Evolutionary conservation across 2,329 filamentous ascomycete genomes (phyloP).

Genomic region (Aschersonia sp.): DNA sequence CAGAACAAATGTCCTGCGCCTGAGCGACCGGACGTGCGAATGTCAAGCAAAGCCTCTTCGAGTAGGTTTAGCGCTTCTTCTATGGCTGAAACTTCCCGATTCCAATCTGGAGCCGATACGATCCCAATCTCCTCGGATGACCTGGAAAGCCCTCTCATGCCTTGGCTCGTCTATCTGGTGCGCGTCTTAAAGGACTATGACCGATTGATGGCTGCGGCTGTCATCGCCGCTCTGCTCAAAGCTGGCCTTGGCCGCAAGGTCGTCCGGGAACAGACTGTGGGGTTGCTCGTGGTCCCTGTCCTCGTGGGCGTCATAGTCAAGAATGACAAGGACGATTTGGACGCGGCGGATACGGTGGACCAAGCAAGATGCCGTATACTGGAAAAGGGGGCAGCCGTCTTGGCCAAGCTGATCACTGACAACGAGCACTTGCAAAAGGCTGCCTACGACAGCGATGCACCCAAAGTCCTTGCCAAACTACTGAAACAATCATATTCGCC

Average conservation of each 20-base stretch:
- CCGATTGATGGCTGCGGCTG: slow-evolving; percentile 52
- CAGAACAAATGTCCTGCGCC: slow-evolving; percentile 7
- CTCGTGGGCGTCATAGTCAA: slow-evolving; percentile 46
- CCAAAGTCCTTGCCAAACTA: slow-evolving; percentile 30
- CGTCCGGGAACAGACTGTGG: slow-evolving; percentile 45
- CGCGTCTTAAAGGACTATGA: slow-evolving; percentile 42
- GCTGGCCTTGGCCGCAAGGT: slow-evolving; percentile 49
- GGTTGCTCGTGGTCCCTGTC: slow-evolving; percentile 54
- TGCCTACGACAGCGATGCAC: slow-evolving; percentile 50
- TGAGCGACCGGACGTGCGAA: slow-evolving; percentile 5
- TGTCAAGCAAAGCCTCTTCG: slow-evolving; percentile 12
- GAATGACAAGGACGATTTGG: slow-evolving; percentile 29
- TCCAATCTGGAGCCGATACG: slow-evolving; percentile 11
- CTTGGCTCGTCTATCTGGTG: slow-evolving; percentile 56
- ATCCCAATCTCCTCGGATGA: slow-evolving; percentile 34
- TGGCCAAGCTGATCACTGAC: slow-evolving; percentile 67
- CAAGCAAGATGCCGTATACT: slow-evolving; percentile 28
- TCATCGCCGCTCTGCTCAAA: slow-evolving; percentile 56
- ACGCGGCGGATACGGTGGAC: slow-evolving; percentile 21
- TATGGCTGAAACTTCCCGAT: slow-evolving; percentile 17
- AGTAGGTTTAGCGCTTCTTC: slow-evolving; percentile 14
- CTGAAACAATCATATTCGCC: slow-evolving; percentile 37
- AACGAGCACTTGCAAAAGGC: slow-evolving; percentile 68
- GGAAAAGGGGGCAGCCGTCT: slow-evolving; percentile 58
- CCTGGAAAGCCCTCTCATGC: slow-evolving; percentile 54